Evolutionary conservation across 2,329 filamentous ascomycete genomes (phyloP), one percentile per base, ranked within the genome.

Genomic region (Raffaelea deltoideospora): DNA sequence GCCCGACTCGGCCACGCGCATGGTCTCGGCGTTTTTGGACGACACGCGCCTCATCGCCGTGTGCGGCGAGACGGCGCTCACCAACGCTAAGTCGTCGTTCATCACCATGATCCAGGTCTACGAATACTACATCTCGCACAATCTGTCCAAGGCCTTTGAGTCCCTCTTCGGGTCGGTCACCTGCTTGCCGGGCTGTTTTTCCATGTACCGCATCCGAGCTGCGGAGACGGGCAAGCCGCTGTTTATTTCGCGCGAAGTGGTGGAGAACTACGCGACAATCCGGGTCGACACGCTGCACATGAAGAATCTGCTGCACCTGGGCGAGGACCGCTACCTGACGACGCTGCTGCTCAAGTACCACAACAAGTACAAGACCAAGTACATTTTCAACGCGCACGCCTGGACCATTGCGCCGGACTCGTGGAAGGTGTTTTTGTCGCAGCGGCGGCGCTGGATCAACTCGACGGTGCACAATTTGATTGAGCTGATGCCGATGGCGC

Each of bases 71-170:
- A 98, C 90, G 1, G 81, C 81, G 14, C 67, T 98, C 33, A 87
- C 79, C 44, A 98, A 98, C 53, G 82, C 86, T 41, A 95, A 95
- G 58, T 71, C 80, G 7, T 95, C 88, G 1, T 85, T 92, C 52
- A 76, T 93, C 47, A 98, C 90, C 35, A 96, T 96, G 88, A 98
- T 98, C 55, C 90, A 98, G 57, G 90, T 98, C 45, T 98, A 98
- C 62, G 90, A 98, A 58, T 98, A 98, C 67, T 98, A 87, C 57
- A 98, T 98, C 53, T 96, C 90, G 22, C 90, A 98, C 67, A 82
- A 98, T 59, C 64, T 98, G 55, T 69, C 90, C 37, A 98, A 98
- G 64, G 85, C 90, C 43, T 98, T 98, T 53, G 90, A 98, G 57
- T 95, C 86, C 42, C 73, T 98, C 41, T 98, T 98, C 52, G 90